Evolutionary conservation across 169 alveolate species (phyloP).

Genomic region (Cryptosporidium ubiquitum): DNA sequence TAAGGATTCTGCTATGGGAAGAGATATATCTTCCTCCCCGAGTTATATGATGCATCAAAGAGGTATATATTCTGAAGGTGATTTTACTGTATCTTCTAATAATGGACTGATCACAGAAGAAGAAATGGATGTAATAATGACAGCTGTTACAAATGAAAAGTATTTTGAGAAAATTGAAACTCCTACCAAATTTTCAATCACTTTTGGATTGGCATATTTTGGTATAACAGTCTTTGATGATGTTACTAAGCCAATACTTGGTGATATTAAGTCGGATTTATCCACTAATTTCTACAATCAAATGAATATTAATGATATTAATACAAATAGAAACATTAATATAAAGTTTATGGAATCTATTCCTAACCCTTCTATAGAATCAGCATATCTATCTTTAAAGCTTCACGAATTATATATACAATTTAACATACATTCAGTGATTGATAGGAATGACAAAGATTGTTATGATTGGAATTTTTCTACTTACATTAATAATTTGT

Average conservation of each 20-base stretch:
- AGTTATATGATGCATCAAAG: slow-evolving; percentile 54
- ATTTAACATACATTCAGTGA: slow-evolving; percentile 52
- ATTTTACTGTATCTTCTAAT: slow-evolving; percentile 40
- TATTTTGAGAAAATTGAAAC: slow-evolving; percentile 71
- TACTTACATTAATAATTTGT: slow-evolving; percentile 30
- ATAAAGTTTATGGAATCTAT: slow-evolving; percentile 44
- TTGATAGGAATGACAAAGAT: slow-evolving; percentile 71
- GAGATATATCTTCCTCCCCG: slow-evolving; percentile 15
- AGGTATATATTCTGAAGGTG: slow-evolving; percentile 27
- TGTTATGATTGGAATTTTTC: slow-evolving; percentile 67
- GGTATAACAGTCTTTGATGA: slow-evolving; percentile 66
- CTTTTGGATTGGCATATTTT: slow-evolving; percentile 69
- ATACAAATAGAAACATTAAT: slow-evolving; percentile 15
- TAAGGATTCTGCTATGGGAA: not conserved
- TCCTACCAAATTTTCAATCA: slow-evolving; percentile 60
- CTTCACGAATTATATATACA: slow-evolving; percentile 42
- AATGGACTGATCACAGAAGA: slow-evolving; percentile 61
- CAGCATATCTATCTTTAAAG: slow-evolving; percentile 16
- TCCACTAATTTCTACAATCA: not conserved
- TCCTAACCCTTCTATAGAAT: slow-evolving; percentile 39
- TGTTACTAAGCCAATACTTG: slow-evolving; percentile 38
- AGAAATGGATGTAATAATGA: slow-evolving; percentile 70
- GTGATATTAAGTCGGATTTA: not conserved
- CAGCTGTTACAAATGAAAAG: slow-evolving; percentile 70
- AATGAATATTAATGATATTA: slow-evolving; percentile 9